Evolutionary conservation across 352 stramenopile species (phyloP).

Genomic region (Saprolegnia parasitica): DNA sequence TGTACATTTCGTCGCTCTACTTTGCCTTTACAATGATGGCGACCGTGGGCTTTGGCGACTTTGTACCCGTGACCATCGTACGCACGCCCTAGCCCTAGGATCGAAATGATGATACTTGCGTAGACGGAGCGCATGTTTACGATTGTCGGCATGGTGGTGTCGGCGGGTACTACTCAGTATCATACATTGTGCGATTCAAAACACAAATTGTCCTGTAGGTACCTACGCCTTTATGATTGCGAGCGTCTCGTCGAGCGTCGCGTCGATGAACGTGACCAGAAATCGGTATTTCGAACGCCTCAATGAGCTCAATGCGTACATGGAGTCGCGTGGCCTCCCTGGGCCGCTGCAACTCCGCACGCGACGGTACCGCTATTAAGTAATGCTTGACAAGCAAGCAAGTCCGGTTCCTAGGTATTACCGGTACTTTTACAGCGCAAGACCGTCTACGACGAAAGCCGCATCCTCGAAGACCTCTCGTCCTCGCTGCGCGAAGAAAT

Average conservation of each 20-base stretch:
- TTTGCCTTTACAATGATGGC: constrained; percentile 74
- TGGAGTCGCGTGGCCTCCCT: constrained; percentile 46
- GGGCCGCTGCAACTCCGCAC: constrained; percentile 36
- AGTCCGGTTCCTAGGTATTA: constrained; percentile 12
- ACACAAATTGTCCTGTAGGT: constrained; percentile 27
- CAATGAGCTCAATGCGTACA: constrained; percentile 51
- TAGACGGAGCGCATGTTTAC: constrained; percentile 35
- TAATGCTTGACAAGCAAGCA: no score
- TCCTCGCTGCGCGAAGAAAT: constrained; percentile 28
- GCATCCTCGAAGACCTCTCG: constrained; percentile 27
- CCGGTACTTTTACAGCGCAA: constrained; percentile 39
- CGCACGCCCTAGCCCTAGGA: no score
- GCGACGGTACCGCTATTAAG: constrained; percentile 27
- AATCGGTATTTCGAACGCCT: constrained; percentile 50
- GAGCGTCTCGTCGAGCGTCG: constrained; percentile 47
- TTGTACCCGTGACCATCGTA: constrained; percentile 39
- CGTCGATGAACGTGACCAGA: constrained; percentile 44
- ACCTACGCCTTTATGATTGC: constrained; percentile 72
- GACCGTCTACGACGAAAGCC: constrained; percentile 38
- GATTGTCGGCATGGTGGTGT: constrained; percentile 65
- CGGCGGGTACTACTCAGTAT: no score
- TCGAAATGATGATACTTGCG: no score
- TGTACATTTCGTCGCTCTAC: constrained; percentile 61
- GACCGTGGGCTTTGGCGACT: constrained; percentile 65
- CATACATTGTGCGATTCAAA: not conserved